Evolutionary conservation across 2,329 filamentous ascomycete species (phyloP).

Genomic region (Amylocarpus encephaloides): DNA sequence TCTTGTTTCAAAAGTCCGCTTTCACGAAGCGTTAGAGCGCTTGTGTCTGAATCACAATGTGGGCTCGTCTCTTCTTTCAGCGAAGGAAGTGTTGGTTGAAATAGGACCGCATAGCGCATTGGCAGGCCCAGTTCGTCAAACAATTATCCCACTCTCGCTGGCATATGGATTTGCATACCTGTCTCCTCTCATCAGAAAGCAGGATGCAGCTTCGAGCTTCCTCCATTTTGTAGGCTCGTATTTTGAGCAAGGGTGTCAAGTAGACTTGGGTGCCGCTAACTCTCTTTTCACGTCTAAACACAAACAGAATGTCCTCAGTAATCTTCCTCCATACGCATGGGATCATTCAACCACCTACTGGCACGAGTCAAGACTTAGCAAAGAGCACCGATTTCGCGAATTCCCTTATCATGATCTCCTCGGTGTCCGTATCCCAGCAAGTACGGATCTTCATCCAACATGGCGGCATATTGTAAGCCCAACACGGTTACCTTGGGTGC

Average conservation of each 20-base stretch:
- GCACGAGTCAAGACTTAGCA: conserved; percentile 44
- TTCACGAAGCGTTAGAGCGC: conserved; percentile 35
- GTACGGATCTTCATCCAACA: conserved; percentile 14
- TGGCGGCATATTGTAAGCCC: conserved; percentile 28
- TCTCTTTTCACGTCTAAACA: background rate
- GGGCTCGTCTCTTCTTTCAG: background rate
- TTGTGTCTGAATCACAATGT: conserved; percentile 24
- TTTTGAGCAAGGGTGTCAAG: background rate
- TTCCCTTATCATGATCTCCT: conserved; percentile 35
- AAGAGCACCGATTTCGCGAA: conserved; percentile 39
- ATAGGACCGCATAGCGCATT: conserved; percentile 13
- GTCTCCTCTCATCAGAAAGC: background rate
- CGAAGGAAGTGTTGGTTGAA: conserved; percentile 7
- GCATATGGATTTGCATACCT: background rate
- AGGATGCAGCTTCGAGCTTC: background rate
- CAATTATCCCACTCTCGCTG: background rate
- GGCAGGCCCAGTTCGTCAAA: background rate
- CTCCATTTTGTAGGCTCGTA: too few species aligned
- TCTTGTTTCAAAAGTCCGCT: conserved; percentile 40
- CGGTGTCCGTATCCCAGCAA: conserved; percentile 21
- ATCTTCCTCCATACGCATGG: conserved; percentile 47
- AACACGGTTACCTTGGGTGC: conserved; percentile 26
- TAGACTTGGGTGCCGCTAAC: background rate
- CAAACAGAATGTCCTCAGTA: conserved; percentile 25
- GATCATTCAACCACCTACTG: conserved; percentile 46